Base-by-base conservation (phyloP, 2,329 filamentous ascomycete species). In the Diaporthe vaccinii region DNA sequence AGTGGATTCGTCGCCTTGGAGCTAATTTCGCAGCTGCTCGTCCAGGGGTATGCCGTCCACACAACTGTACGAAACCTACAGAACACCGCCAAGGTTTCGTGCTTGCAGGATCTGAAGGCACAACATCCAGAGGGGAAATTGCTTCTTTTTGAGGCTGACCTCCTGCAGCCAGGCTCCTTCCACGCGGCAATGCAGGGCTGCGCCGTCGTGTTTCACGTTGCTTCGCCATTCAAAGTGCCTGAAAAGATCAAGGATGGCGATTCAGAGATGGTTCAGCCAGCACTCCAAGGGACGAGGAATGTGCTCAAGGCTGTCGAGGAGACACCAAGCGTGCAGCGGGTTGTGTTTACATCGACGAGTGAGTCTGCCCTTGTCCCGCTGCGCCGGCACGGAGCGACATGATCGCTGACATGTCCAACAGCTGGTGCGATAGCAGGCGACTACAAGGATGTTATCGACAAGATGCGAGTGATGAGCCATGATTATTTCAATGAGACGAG, bases 1-100 rank as follows among this genome's bases (percentile, higher is more conserved):
- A 90, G 88, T 28, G 90, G 91, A 31, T 91, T 92, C 81, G 91
- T 92, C 82, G 90, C 89, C 2, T 82, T 92, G 34, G 91, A 92
- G 79, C 34, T 78, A 28, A 58, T 78, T 49, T 71, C 73, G 44
- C 72, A 67, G 41, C 76, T 78, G 17, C 73, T 78, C 8, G 41
- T 46, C 20, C 51, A 44, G 15, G 76, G 77, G 41, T 74, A 74
- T 55, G 70, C 61, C 14, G 77, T 78, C 41, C 76, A 74, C 67
- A 55, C 76, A 3, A 78, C 77, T 7, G 69, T 78, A 4, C 73
- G 70, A 44, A 74, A 58, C 25, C 73, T 78, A n/a, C 51, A 73
- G n/a, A 75, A 73, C 25, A 62, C 67, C 20, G 55, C 68, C 36
- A 77, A 77, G 68, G 53, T 73, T 22, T 58, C 68, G 31, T 53